Base-by-base conservation (phyloP, 768 basidiomycete species). In the Coprinopsis strossmayeri region DNA sequence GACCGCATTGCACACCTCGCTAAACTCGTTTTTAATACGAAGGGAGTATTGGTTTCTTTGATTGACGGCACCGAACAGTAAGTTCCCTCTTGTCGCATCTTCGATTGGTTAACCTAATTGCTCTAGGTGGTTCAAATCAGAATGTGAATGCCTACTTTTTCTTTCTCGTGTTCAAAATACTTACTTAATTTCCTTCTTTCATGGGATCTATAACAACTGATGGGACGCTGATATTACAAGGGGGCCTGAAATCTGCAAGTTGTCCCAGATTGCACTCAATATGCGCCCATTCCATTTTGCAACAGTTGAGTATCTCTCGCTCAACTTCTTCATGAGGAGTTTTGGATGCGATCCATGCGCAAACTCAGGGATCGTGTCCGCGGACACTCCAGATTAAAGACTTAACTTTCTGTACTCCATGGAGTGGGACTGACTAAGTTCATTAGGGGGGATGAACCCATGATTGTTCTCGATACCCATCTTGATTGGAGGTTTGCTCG, bases 1-100 rank as follows among this genome's bases (percentile, higher is more conserved):
- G 93, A 96, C 64, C 80, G 94, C 15, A 94, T 96, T 55, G 89
- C 84, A 13, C 91, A 95, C 62, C 77, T 97, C 23, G 88, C 87
- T 34, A 94, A 94, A 67, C 70, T 96, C 34, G 94, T 97, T 5
- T 97, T 97, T 65, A 87, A 77, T 59, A 88, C 92, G 1, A 89
- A 88, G 61, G 83, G 87, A 12, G 92, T 94, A 1, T 63, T 81
- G 20, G 87, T 97, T 18, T 80, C 85, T 5, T 68, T 95, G 30
- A 74, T 92, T n/a, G 92, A 95, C 60, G 82, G 81, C 11, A 80
- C 82, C 35, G 85, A 88, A 51, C 87, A 91, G 86, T 89, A 66
- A 65, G 85, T 46, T 46, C 12, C 30, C 27, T 4, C 24, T 44
- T 41, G 20, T 21, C 15, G 26, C 17, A 25, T 23, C 27, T 28